Percentiles rank a stretch among this genome's conserved stretches.
phyloP scores from a whole-genome alignment of 1,284 basidiomycete genomes.

The Moesziomyces aphidis region DNA sequence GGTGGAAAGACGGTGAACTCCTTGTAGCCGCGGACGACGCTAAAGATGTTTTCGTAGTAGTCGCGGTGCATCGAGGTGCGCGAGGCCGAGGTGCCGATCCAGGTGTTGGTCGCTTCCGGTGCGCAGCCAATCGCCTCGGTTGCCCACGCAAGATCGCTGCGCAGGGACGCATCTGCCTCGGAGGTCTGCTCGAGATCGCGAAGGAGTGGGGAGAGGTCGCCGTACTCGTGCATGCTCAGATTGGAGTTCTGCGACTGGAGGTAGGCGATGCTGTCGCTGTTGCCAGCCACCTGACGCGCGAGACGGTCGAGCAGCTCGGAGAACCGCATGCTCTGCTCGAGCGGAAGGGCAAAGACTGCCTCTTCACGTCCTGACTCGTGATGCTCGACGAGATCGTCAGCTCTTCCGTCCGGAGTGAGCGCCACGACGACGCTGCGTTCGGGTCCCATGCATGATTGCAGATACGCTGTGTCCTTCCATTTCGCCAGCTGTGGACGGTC shows the following conservation, averaged over 20 bases:
- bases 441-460: slow-evolving; percentile 41
- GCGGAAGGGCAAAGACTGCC: slow-evolving; percentile 57
- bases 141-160: slow-evolving; percentile 49
- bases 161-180: background rate
- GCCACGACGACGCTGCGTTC: slow-evolving; percentile 47
- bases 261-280: slow-evolving; percentile 43
- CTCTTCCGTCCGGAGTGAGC: slow-evolving; percentile 58
- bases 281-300: slow-evolving; percentile 9
- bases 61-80: slow-evolving; percentile 52
- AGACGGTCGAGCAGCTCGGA: slow-evolving; percentile 34
- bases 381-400: slow-evolving; percentile 51
- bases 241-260: slow-evolving; percentile 63
- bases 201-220: slow-evolving; percentile 53
- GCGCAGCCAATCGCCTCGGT: slow-evolving; percentile 47
- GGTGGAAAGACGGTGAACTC: slow-evolving; percentile 62
- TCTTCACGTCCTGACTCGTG: slow-evolving; percentile 3
- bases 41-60: slow-evolving; percentile 64
- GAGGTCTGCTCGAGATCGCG: slow-evolving; percentile 27
- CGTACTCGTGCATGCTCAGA: slow-evolving; percentile 44
- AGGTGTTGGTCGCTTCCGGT: slow-evolving; percentile 62
- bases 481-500: slow-evolving; percentile 19
- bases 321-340: slow-evolving; percentile 42
- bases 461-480: slow-evolving; percentile 53
- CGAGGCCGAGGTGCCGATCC: slow-evolving; percentile 55
- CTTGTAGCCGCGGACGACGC: slow-evolving; percentile 55